Base-by-base conservation (phyloP, 805 yeast species). In the Metschnikowia baotianmanensis region DNA sequence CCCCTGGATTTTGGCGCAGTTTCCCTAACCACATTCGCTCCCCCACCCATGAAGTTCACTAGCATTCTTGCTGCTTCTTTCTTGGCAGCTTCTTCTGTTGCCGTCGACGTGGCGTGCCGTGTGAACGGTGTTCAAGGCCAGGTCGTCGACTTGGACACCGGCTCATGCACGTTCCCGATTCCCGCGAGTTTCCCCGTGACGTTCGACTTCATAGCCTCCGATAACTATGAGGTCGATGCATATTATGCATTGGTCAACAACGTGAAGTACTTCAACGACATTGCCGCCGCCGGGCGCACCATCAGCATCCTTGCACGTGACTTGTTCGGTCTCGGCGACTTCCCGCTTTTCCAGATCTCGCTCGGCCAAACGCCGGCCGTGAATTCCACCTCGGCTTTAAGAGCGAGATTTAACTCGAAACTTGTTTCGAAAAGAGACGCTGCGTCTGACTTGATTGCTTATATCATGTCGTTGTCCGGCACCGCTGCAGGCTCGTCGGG, bases 341-440 rank as follows among this genome's bases (percentile, higher is more conserved):
- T 51, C 41, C 55, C 63, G 15, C 43, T 61, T 26, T 63, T 36
- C 63, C 62, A 58, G 32, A 64, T 67, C 35, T 62, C 56, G 45
- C 48, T 41, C n/a, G 52, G 53, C 25, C 39, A 55, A 46, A 34
- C 53, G 12, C 65, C 69, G 34, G 54, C 59, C 27, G 47, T 64
- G 24, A 68, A 68, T 64, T 66, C 72, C 28, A 63, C 72, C 48
- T 61, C 63, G 44, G 67, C 67, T 26, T 52, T 65, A 56, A 65
- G 66, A 58, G 67, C 56, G 56, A 65, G 72, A 63, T 51, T 51
- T 50, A 42, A 41, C 47, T 31, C 51, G 9, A 38, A 51, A 36
- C 58, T 64, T 40, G 52, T 60, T 43, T 52, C 51, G 44, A 57
- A 57, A 51, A 65, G 65, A 56, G 71, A 62, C 45, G 68, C 40